phyloP scores from a whole-genome alignment of 495 filamentous ascomycete genomes.

The Tuber borchii region DNA sequence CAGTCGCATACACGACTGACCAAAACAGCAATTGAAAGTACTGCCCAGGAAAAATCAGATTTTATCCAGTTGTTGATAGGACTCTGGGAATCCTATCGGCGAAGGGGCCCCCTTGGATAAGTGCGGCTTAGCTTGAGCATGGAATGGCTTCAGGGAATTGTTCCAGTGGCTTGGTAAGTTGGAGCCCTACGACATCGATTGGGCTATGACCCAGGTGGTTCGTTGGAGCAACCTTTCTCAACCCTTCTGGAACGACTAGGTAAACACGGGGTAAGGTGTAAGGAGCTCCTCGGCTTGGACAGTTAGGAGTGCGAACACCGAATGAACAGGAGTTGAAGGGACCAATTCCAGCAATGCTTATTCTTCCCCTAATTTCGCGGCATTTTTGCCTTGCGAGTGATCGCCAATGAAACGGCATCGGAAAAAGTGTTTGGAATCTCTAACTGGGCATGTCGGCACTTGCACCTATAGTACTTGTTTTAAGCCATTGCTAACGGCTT shows the following conservation, averaged over 20 bases:
- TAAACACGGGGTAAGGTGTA: neutral
- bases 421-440: neutral
- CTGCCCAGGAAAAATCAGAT: neutral
- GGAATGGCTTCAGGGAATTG: neutral
- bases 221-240: neutral
- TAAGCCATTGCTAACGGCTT: neutral
- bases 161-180: neutral
- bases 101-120: neutral
- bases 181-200: neutral
- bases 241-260: neutral
- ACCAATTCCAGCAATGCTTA: neutral
- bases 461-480: neutral
- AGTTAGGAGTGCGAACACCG: neutral
- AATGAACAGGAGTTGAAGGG: neutral
- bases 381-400: neutral
- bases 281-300: neutral
- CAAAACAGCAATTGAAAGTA: neutral
- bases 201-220: neutral
- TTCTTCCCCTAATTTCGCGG: neutral
- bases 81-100: neutral
- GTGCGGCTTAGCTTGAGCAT: neutral
- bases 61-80: neutral
- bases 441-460: neutral
- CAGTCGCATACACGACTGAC: neutral
- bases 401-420: neutral